These are phyloP conservation scores for Leishmania amazonensis DNA, from an alignment of 208 protist species.

Conservation along the genomic window DNA sequence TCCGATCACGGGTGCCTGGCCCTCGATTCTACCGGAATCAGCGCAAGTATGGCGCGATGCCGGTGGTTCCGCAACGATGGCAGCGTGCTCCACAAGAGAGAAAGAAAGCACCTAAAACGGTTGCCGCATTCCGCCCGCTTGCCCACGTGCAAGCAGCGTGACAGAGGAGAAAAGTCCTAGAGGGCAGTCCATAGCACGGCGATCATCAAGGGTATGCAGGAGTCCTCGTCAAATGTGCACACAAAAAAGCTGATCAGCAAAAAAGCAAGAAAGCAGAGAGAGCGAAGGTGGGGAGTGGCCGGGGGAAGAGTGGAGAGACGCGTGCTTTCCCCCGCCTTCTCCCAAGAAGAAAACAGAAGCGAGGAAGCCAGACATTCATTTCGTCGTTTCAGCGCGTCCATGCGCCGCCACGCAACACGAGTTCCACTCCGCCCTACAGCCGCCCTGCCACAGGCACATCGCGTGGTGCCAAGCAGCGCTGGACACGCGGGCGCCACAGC, in stretches of 20 bases:
- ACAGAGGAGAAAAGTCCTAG: not conserved
- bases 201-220: not conserved
- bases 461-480: not conserved
- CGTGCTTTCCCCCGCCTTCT: too few species aligned
- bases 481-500: not conserved
- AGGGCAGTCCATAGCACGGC: not conserved
- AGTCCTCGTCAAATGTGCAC: not conserved
- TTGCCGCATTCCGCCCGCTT: not conserved
- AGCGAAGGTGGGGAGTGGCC: not conserved
- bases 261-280: not conserved
- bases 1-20: not conserved
- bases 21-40: not conserved
- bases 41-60: not conserved
- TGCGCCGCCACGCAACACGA: too few species aligned
- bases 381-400: too few species aligned
- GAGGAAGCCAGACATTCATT: too few species aligned
- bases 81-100: not conserved
- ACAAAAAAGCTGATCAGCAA: not conserved
- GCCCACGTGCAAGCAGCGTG: not conserved
- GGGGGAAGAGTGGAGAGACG: too few species aligned
- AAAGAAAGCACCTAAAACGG: not conserved
- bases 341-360: not conserved
- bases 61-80: not conserved
- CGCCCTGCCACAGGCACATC: not conserved
- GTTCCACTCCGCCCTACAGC: too few species aligned